phyloP scores from a whole-genome alignment of 129 eudicot genomes.

The Centella asiatica region DNA sequence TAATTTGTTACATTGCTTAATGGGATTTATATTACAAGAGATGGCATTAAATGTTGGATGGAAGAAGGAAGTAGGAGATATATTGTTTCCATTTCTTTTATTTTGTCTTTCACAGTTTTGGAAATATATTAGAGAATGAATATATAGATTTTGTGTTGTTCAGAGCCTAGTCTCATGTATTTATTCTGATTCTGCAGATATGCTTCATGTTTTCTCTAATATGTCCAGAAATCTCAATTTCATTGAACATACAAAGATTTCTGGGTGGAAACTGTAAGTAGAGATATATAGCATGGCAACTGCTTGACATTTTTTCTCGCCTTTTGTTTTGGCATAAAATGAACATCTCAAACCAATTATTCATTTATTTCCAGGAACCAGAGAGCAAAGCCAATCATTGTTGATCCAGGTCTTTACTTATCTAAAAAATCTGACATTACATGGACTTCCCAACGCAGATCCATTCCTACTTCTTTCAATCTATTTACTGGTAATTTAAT shows the following conservation, averaged over 20 bases:
- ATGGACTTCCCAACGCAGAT: constrained; percentile 75
- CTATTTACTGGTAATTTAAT: constrained; percentile 70
- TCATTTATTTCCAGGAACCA: constrained; percentile 56
- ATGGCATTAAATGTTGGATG: no score
- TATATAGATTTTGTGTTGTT: not conserved
- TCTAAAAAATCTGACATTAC: constrained; percentile 96
- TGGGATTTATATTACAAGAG: not conserved
- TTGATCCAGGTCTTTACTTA: constrained; percentile 91
- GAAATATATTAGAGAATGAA: not conserved
- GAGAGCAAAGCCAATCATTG: constrained; percentile 81
- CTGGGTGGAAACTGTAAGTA: constrained; percentile 96
- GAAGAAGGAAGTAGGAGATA: no score
- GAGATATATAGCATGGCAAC: not conserved
- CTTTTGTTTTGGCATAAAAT: no score
- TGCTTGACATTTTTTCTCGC: constrained; percentile 2
- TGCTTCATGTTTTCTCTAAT: constrained; percentile 88
- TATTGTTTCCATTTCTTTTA: no score
- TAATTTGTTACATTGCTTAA: not conserved
- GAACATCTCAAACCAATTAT: not conserved
- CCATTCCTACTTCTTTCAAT: constrained; percentile 85
- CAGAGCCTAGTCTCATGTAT: not conserved
- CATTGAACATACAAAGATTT: constrained; percentile 77
- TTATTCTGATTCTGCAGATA: constrained; percentile 54
- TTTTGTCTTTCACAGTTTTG: not conserved
- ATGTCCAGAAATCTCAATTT: constrained; percentile 82